phyloP scores from a whole-genome alignment of 257 asterid genomes.

The Solanum lignicaule region DNA sequence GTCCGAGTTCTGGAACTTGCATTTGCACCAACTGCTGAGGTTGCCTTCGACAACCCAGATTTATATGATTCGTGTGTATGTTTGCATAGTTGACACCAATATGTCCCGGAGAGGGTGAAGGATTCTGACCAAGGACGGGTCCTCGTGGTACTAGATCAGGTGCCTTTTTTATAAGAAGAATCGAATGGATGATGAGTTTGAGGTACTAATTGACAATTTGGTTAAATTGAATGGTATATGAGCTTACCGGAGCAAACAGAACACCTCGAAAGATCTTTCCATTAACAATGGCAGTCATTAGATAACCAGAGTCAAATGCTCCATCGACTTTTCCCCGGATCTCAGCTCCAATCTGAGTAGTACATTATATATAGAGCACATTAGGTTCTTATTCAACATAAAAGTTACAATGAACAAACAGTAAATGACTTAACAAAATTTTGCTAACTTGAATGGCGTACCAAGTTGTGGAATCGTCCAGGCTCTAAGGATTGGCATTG shows the following conservation, averaged over 20 bases:
- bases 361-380: not conserved
- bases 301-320: conserved; percentile 86
- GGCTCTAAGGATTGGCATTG: conserved; percentile 25
- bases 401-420: not conserved
- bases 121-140: conserved; percentile 21
- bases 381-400: not conserved
- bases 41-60: conserved; percentile 21
- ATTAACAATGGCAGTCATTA: conserved; percentile 85
- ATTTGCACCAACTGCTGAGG: conserved; percentile 20
- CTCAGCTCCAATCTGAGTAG: conserved; percentile 71
- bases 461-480: conserved; percentile 37
- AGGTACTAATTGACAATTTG: not conserved
- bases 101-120: conserved; percentile 10
- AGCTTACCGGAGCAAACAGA: conserved; percentile 69
- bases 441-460: not conserved
- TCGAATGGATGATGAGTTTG: not conserved
- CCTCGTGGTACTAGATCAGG: conserved; percentile 40
- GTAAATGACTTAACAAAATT: not conserved
- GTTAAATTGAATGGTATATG: not conserved
- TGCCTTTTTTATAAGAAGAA: conserved; percentile 31
- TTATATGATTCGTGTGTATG: conserved; percentile 8
- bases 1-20: conserved; percentile 10
- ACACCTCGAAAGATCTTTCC: conserved; percentile 82
- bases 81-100: not conserved
- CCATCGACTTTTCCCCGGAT: conserved; percentile 85